Evolutionary conservation across 2,329 filamentous ascomycete genomes (phyloP).

Genomic region (Colletotrichum cuscutae): DNA sequence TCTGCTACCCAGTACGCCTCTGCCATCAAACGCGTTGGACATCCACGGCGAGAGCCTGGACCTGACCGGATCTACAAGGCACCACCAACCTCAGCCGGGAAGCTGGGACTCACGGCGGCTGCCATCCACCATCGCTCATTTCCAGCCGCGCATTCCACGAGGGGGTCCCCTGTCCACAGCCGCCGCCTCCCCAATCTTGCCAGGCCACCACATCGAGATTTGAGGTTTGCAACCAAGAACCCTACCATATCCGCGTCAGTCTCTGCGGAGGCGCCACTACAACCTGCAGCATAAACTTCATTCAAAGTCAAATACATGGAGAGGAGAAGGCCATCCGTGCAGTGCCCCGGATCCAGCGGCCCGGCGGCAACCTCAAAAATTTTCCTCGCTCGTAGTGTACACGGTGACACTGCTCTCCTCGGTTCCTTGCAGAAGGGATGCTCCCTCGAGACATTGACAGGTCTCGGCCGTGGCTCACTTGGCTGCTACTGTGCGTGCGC

Average conservation of each 20-base stretch:
- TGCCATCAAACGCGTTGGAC: not conserved
- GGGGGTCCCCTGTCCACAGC: conserved; percentile 18
- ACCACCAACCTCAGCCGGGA: not conserved
- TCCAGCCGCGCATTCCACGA: conserved; percentile 16
- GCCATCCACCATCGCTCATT: not conserved
- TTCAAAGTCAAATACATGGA: conserved; percentile 10
- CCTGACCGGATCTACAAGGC: conserved; percentile 17
- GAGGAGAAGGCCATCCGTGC: not conserved
- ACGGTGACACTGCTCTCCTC: not conserved
- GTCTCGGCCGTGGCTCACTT: conserved; percentile 1
- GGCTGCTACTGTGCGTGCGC: not conserved
- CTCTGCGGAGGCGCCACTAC: not conserved
- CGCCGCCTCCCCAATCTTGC: conserved; percentile 1
- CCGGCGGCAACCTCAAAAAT: conserved; percentile 1
- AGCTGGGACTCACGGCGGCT: not conserved
- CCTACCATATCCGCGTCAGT: conserved; percentile 1
- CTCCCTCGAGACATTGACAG: conserved; percentile 24
- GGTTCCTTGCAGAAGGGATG: conserved; percentile 10
- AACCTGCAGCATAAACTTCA: conserved; percentile 17
- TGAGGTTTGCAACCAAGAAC: conserved; percentile 22
- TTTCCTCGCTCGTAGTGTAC: not conserved
- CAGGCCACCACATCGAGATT: not conserved
- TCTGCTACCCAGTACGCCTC: no score
- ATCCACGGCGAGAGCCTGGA: conserved; percentile 2
- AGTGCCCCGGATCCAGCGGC: conserved; percentile 21